Percentiles rank a stretch among this genome's conserved stretches.
phyloP scores from a whole-genome alignment of 192 early-diverging fungal species.

The Chytriomyces confervae region DNA sequence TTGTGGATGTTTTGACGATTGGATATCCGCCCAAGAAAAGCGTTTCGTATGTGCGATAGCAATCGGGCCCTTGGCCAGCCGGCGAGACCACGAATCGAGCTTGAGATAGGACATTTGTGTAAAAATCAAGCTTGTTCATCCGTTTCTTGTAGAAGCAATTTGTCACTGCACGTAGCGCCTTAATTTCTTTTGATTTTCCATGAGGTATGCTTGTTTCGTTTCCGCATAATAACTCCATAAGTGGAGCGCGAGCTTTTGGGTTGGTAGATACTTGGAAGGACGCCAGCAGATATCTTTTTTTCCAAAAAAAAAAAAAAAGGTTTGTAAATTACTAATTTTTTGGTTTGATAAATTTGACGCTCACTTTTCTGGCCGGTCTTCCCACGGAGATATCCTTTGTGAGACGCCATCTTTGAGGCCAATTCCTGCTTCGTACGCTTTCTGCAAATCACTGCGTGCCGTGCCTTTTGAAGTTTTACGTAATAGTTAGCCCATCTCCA shows the following conservation, averaged over 20 bases:
- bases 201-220: constrained; percentile 6
- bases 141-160: constrained; percentile 2
- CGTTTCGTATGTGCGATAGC: constrained; percentile 40
- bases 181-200: background rate
- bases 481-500: too few species aligned
- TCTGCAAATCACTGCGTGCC: background rate
- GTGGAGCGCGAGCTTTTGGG: constrained; percentile 1
- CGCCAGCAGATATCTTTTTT: constrained; percentile 3
- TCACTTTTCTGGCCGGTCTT: background rate
- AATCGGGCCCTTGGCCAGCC: constrained; percentile 25
- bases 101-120: constrained; percentile 9
- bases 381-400: background rate
- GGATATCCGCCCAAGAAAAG: constrained; percentile 33
- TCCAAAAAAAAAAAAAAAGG: background rate
- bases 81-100: constrained; percentile 36
- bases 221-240: constrained; percentile 22
- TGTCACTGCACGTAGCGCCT: background rate
- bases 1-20: constrained; percentile 27
- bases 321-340: too few species aligned
- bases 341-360: background rate
- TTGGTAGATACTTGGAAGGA: constrained; percentile 22
- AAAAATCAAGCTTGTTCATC: constrained; percentile 13
- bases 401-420: constrained; percentile 12
- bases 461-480: background rate
- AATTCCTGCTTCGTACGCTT: constrained; percentile 13